Conservation (phyloP, 2,329 filamentous ascomycete genomes). For the Diaporthe caulivora region DNA sequence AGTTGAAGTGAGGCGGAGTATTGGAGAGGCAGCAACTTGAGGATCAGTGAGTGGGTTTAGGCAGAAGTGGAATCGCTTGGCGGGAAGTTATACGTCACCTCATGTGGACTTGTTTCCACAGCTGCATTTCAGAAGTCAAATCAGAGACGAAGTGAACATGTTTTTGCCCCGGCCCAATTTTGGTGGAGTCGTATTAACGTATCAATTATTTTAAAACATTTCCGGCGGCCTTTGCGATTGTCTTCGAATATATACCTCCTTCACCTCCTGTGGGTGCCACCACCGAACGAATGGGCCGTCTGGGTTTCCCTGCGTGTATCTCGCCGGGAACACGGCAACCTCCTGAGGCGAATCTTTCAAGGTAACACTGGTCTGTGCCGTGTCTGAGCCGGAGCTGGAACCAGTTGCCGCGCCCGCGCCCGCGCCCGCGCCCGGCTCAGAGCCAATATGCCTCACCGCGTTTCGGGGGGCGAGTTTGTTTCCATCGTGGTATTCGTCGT, state of each 20-base stretch:
- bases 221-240: constrained; percentile 15
- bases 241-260: constrained; percentile 24
- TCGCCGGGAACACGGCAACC: background rate
- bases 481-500: background rate
- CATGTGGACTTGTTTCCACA: background rate
- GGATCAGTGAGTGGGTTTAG: constrained; percentile 7
- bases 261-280: constrained; percentile 19
- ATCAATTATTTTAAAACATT: constrained; percentile 1
- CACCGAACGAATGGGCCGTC: constrained; percentile 4
- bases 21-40: constrained; percentile 7
- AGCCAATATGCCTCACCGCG: background rate
- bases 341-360: background rate
- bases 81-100: constrained; percentile 4
- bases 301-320: background rate
- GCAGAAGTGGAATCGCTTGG: background rate
- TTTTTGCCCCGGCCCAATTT: too few species aligned
- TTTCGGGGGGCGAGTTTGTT: background rate
- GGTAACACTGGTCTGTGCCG: too few species aligned
- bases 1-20: background rate
- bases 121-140: background rate
- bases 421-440: background rate
- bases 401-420: background rate
- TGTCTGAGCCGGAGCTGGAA: background rate
- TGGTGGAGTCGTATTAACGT: background rate
- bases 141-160: background rate